Evolutionary conservation across 1,139 yeast species (phyloP), one percentile per base, ranked within the genome.

Genomic region (Taiozyma sp.): DNA sequence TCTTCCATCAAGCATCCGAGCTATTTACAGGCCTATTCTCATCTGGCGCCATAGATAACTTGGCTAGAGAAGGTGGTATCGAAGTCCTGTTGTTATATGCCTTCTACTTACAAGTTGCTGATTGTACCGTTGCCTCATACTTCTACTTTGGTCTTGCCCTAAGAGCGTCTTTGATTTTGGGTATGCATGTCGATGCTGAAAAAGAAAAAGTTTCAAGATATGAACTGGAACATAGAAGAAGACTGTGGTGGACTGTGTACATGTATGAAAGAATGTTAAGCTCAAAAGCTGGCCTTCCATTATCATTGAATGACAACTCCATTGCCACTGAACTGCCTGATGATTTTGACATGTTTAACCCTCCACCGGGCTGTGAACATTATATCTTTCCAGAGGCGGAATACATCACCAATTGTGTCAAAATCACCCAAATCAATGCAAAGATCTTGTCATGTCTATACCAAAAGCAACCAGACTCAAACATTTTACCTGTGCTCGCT

Each of bases 171-270:
- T 71, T 88, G 51, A 79, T 87, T 43, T 68, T 87, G 34, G 96
- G 96, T 1, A 78, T 89, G 83, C 96, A 89, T 66, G 93, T 86
- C 2, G 93, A 87, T 69, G 85, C 90, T 8, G 91, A 85, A 52
- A 81, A 81, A 60, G 88, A 83, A 53, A 72, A 75, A 32, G 64
- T 86, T 49, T 76, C 83, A 51, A 68, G 88, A 48, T 84, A 77
- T 60, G 91, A 86, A 62, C 67, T 86, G 49, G 96, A 89, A 59
- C 96, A 89, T 65, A 72, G 95, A 57, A 74, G 96, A 63, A 72
- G 96, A 58, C 70, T 89, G 23, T 89, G 96, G 93, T 89, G 96
- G 96, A 87, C 96, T 0, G 92, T 88, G 12, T 88, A 87, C 67
- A 87, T 87, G 88, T 85, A 85, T 63, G 96, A 89, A 69, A 70